Conservation (phyloP, 768 basidiomycete genomes). For the Tulasnella sp. region DNA sequence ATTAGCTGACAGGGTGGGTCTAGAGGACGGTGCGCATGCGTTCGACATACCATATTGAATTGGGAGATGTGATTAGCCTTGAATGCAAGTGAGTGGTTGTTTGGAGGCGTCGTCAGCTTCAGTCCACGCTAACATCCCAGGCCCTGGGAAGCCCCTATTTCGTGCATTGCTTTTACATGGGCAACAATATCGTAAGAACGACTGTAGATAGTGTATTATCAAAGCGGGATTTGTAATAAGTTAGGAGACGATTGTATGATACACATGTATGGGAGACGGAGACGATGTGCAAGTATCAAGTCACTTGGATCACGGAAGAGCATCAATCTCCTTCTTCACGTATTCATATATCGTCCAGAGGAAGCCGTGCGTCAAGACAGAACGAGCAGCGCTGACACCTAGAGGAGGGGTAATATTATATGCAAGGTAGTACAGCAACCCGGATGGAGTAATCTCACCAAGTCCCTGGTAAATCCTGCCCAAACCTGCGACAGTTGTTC, state of each 20-base stretch:
- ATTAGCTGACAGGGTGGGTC: not conserved
- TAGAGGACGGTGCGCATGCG: not conserved
- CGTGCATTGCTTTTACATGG: not conserved
- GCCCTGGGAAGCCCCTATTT: conserved; percentile 6
- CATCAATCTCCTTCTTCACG: conserved; percentile 26
- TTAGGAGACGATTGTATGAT: no score
- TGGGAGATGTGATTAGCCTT: not conserved
- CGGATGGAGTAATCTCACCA: conserved; percentile 29
- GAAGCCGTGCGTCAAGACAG: conserved; percentile 86
- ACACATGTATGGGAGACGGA: not conserved
- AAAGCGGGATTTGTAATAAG: not conserved
- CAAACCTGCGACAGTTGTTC: conserved; percentile 55
- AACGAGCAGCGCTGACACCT: conserved; percentile 74
- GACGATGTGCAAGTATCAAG: not conserved
- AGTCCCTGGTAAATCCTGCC: conserved; percentile 85
- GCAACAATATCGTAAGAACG: not conserved
- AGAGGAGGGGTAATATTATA: not conserved
- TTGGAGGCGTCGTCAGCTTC: conserved; percentile 15
- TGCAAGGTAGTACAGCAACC: not conserved
- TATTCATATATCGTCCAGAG: conserved; percentile 86
- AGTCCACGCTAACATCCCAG: not conserved
- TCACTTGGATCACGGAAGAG: conserved; percentile 6
- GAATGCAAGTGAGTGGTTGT: not conserved
- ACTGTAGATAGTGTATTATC: conserved; percentile 1
- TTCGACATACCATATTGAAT: conserved; percentile 1